A percentile compares a stretch with the other conserved stretches of the same genome.
phyloP scores from a whole-genome alignment of 163 green algal genomes.

The Volvox carteri region DNA sequence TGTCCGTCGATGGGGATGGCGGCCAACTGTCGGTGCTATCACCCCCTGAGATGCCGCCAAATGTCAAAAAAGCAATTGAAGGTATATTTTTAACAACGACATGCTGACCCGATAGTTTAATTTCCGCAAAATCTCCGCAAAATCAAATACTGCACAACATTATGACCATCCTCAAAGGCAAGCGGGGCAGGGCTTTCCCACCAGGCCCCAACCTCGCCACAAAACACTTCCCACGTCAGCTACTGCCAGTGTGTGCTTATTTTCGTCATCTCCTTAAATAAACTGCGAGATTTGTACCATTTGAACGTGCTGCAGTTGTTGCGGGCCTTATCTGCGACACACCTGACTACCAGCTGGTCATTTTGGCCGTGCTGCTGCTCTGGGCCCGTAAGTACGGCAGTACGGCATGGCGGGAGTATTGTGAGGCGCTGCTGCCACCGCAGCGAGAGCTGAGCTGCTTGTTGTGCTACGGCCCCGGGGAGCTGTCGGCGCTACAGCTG shows the following conservation, averaged over 20 bases:
- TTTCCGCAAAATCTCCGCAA: no score
- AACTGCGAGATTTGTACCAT: no score
- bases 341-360: conserved; percentile 9
- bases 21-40: conserved; percentile 3
- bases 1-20: conserved; percentile 16
- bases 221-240: no score
- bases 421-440: conserved; percentile 27
- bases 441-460: conserved; percentile 28
- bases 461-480: conserved; percentile 40
- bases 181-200: no score
- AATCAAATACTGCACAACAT: no score
- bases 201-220: no score
- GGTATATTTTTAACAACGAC: no score
- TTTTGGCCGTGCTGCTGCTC: conserved; percentile 49
- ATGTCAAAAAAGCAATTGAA: conserved; percentile 50
- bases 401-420: conserved; percentile 37
- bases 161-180: no score
- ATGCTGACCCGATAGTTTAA: no score
- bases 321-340: conserved; percentile 7
- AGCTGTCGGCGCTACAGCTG: conserved; percentile 44
- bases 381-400: conserved; percentile 47
- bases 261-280: no score
- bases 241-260: no score
- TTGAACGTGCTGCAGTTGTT: no score
- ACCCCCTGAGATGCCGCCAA: conserved; percentile 12